Conservation (phyloP, 2,329 filamentous ascomycete species). For the Samsoniella hepiali region DNA sequence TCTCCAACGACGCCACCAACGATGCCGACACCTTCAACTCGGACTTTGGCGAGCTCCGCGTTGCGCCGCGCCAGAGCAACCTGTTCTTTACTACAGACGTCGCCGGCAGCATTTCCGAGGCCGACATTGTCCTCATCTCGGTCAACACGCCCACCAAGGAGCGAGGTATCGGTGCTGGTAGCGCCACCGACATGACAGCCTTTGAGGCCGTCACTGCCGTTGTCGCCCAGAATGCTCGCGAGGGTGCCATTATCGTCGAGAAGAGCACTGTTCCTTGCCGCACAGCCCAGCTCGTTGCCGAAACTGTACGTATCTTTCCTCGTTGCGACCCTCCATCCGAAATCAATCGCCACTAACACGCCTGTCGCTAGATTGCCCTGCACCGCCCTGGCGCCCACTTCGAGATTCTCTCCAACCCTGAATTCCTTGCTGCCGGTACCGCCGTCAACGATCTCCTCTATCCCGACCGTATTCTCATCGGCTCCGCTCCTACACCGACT, state of each 20-base stretch:
- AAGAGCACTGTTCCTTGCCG: conserved; percentile 78
- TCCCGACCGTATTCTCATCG: conserved; percentile 74
- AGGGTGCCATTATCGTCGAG: conserved; percentile 72
- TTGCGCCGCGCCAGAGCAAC: conserved; percentile 55
- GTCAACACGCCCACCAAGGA: conserved; percentile 79
- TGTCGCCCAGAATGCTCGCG: conserved; percentile 63
- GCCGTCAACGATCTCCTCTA: conserved; percentile 67
- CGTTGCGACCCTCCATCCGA: background rate
- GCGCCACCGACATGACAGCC: conserved; percentile 68
- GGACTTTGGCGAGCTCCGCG: conserved; percentile 31
- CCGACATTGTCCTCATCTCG: conserved; percentile 71
- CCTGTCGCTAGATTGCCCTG: conserved; percentile 45
- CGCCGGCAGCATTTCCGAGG: conserved; percentile 57
- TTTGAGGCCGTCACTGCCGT: conserved; percentile 67
- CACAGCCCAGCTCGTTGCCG: conserved; percentile 66
- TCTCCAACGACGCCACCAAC: conserved; percentile 37
- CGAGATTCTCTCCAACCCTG: conserved; percentile 76
- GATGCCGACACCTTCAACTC: conserved; percentile 31
- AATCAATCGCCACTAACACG: background rate
- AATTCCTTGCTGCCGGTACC: conserved; percentile 76
- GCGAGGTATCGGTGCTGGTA: conserved; percentile 65
- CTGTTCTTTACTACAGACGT: conserved; percentile 72
- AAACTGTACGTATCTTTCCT: conserved; percentile 51
- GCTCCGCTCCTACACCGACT: conserved; percentile 57
- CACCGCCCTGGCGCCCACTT: conserved; percentile 64